Base-by-base conservation (phyloP, 2,329 filamentous ascomycete genomes). In the Fusarium anthophilum region DNA sequence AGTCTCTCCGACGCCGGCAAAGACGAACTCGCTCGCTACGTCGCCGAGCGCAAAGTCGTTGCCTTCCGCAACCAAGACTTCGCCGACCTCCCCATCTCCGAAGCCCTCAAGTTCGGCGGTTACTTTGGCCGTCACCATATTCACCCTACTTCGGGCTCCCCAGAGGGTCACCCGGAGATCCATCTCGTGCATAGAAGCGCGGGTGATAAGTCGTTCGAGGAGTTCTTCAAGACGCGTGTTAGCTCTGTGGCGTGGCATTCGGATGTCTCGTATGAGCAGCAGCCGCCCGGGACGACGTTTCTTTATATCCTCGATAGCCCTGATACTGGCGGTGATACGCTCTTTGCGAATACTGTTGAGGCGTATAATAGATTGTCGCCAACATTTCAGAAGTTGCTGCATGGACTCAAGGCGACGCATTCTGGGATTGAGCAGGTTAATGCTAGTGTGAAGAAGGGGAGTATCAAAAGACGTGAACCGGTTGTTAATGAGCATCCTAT, bases 281-380 rank as follows among this genome's bases (percentile, higher is more conserved):
- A 98, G 83, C 94, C 95, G 4, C 94, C 95, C 0, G 94, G 94
- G 37, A 98, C 94, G 0, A 97, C 95, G 0, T 97, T 98, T 83
- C 83, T 98, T 41, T 97, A 97, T 80, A 87, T 95, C 56, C 88
- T 98, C n/a, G 94, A 98, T 79, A 91, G 90, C 50, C 95, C 95
- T 3, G 86, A 89, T 44, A 91, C 90, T 2, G 95, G 95, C 41
- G 95, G 95, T 54, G 95, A 98, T 80, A 98, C 95, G 0, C 84
- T 97, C 7, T 98, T 97, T 78, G 90, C 88, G 51, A 93, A 97
- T 80, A 90, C 92, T 76, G 94, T 87, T 1, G 92, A 93, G 81
- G 95, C 95, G 2, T 98, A 98, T 81, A 89, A 91, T 71, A 88
- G 95, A 11, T 87, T 98, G 6, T 95, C 92, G 63, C 93, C 94